A percentile compares a stretch with the other conserved stretches of the same genome.
These are phyloP conservation scores for Panellus pusillus DNA, from an alignment of 768 basidiomycete genomes.

Conservation along the genomic window DNA sequence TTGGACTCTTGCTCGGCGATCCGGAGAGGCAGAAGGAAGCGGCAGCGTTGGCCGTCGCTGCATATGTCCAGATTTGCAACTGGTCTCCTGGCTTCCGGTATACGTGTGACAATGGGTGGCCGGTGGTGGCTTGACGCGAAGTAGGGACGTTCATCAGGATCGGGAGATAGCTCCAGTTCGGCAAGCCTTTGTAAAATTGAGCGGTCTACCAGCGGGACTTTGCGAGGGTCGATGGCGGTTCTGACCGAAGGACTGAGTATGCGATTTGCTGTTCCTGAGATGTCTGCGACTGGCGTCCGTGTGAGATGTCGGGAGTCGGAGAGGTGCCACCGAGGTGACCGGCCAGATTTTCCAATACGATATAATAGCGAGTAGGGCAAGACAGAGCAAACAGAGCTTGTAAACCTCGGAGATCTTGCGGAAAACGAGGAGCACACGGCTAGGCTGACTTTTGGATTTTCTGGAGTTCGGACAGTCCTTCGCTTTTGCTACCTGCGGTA, in stretches of 20 bases:
- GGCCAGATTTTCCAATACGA: background rate
- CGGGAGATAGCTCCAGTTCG: constrained; percentile 21
- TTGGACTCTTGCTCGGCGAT: constrained; percentile 62
- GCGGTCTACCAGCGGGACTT: constrained; percentile 26
- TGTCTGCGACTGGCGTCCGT: background rate
- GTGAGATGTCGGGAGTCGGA: background rate
- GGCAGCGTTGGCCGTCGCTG: constrained; percentile 29
- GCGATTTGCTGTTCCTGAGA: background rate
- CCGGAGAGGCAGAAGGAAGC: constrained; percentile 49
- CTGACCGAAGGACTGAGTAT: no score
- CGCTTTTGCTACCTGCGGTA: background rate
- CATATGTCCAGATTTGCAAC: background rate
- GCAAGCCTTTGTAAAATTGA: constrained; percentile 28
- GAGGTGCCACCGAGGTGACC: background rate
- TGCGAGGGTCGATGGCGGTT: background rate
- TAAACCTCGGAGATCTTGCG: background rate
- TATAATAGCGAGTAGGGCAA: background rate
- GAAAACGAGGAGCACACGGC: background rate
- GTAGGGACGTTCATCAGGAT: constrained; percentile 20
- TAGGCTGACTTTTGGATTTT: background rate
- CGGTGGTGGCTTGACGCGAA: constrained; percentile 20
- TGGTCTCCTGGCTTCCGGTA: constrained; percentile 28
- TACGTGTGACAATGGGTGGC: constrained; percentile 35
- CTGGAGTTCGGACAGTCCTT: background rate
- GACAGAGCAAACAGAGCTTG: background rate